phyloP scores from a whole-genome alignment of 1,284 basidiomycete species.

The Marasmius fiardii region DNA sequence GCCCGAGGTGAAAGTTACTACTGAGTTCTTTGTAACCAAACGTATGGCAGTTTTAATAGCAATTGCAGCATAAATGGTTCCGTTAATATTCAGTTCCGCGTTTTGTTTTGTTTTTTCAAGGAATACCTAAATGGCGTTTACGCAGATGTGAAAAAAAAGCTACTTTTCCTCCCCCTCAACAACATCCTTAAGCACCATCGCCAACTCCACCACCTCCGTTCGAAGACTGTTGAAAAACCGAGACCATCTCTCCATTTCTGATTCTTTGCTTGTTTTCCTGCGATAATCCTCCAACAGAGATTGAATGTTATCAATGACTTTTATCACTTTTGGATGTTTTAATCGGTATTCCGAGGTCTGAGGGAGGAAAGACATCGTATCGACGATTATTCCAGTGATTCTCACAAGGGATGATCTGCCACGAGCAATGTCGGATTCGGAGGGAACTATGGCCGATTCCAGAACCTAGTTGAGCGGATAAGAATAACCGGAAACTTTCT shows the following conservation, averaged over 20 bases:
- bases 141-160: too few species aligned
- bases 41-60: too few species aligned
- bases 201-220: constrained; percentile 9
- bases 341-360: neutral
- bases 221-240: constrained; percentile 9
- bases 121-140: too few species aligned
- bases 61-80: too few species aligned
- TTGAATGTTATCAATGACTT: neutral
- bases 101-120: too few species aligned
- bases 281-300: constrained; percentile 1
- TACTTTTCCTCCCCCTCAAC: constrained; percentile 8
- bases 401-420: constrained; percentile 4
- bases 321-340: constrained; percentile 1
- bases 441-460: constrained; percentile 5
- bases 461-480: neutral
- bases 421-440: constrained; percentile 5
- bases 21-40: too few species aligned
- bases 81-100: too few species aligned
- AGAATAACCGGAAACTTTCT: neutral
- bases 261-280: neutral
- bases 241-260: constrained; percentile 6
- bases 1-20: too few species aligned
- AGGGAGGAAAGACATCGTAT: constrained; percentile 4
- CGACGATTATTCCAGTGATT: constrained; percentile 4
- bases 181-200: constrained; percentile 1